phyloP scores from a whole-genome alignment of 2,329 filamentous ascomycete species.

The Thielaviopsis ethacetica region DNA sequence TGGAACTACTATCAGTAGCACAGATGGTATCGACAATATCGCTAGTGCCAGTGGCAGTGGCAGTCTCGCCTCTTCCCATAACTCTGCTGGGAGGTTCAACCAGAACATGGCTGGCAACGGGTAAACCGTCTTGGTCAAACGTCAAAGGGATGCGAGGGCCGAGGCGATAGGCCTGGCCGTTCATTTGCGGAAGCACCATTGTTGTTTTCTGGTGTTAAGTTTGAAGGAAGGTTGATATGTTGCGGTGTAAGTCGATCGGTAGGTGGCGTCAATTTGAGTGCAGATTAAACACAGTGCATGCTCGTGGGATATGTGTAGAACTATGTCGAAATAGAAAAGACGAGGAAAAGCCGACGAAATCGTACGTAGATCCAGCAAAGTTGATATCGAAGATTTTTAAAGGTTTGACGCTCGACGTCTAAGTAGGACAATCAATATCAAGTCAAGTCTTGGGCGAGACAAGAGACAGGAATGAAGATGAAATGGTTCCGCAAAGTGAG shows the following conservation, averaged over 20 bases:
- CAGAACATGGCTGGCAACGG: constrained; percentile 1
- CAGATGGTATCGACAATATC: constrained; percentile 1
- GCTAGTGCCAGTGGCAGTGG: neutral
- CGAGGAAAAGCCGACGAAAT: no score
- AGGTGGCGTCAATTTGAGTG: neutral
- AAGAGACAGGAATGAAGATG: no score
- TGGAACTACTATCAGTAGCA: constrained; percentile 2
- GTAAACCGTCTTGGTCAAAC: neutral
- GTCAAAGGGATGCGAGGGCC: constrained; percentile 4
- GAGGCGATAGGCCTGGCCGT: constrained; percentile 3
- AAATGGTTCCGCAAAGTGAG: no score
- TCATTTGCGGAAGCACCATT: constrained; percentile 3
- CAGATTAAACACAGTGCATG: no score
- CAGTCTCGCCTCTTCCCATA: neutral
- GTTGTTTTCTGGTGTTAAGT: neutral
- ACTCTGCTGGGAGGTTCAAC: constrained; percentile 2
- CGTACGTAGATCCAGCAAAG: no score
- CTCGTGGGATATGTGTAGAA: no score
- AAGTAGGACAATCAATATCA: no score
- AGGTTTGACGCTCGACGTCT: no score
- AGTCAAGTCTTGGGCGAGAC: no score
- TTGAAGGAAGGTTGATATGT: neutral
- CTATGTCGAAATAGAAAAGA: no score
- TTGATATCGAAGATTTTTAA: no score
- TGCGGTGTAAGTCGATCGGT: neutral